phyloP scores from a whole-genome alignment of 2,329 filamentous ascomycete species.

The Aspergillus sp. region DNA sequence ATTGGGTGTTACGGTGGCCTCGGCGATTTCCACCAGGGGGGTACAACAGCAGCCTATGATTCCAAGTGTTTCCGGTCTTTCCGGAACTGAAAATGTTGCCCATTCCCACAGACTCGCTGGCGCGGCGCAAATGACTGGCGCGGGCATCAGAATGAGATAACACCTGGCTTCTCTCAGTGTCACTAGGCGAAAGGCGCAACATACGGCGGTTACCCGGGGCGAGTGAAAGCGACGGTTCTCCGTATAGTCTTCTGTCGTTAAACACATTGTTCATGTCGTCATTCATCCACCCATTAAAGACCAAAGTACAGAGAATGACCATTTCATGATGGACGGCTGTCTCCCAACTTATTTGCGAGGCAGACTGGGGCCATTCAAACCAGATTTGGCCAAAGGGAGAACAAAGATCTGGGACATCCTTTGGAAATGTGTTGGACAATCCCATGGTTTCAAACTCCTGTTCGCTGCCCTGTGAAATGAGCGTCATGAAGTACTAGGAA shows the following conservation, averaged over 20 bases:
- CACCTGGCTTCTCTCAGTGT: neutral
- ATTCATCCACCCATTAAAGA: conserved; percentile 22
- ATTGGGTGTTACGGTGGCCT: conserved; percentile 23
- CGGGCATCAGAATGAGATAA: conserved; percentile 5
- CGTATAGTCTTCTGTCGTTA: neutral
- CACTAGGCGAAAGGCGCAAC: conserved; percentile 1
- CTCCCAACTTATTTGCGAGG: conserved; percentile 21
- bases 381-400: conserved; percentile 31
- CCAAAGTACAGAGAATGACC: conserved; percentile 20
- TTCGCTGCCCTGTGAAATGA: conserved; percentile 24
- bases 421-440: conserved; percentile 22
- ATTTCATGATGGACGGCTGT: conserved; percentile 25
- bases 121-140: conserved; percentile 15
- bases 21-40: conserved; percentile 6
- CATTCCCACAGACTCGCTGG: conserved; percentile 9
- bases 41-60: conserved; percentile 14
- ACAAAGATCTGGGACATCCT: conserved; percentile 13
- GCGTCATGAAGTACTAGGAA: conserved; percentile 24
- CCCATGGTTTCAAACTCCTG: conserved; percentile 9
- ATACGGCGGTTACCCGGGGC: neutral
- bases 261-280: conserved; percentile 6
- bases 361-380: conserved; percentile 27
- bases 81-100: neutral
- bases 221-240: neutral
- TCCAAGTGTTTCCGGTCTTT: conserved; percentile 11